These are phyloP conservation scores for Magnusiomyces fungicola DNA, from an alignment of 1,139 yeast genomes.

Conservation along the genomic window DNA sequence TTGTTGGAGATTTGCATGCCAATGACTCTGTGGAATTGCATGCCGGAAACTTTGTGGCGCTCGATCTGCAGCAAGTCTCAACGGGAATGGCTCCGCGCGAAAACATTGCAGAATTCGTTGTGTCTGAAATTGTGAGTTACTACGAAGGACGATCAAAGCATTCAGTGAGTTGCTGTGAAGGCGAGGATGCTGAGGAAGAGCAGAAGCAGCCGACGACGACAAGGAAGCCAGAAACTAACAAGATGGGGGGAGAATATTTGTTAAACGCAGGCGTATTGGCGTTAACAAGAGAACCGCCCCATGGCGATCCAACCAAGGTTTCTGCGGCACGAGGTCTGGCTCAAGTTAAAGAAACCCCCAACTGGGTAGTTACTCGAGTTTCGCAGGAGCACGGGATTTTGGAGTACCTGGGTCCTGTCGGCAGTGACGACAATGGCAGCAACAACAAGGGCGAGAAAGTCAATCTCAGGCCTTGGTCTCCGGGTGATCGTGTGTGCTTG, in stretches of 20 bases:
- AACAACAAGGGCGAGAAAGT: conserved; percentile 51
- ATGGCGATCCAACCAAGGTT: background rate
- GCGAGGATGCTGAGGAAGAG: background rate
- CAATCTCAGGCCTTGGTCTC: conserved; percentile 37
- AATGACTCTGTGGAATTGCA: conserved; percentile 56
- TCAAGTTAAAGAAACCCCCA: conserved; percentile 35
- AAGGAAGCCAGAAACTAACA: conserved; percentile 41
- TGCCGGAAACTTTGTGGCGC: conserved; percentile 70
- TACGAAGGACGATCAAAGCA: conserved; percentile 29
- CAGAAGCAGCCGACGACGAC: no score
- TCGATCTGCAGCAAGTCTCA: conserved; percentile 68
- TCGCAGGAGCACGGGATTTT: conserved; percentile 54
- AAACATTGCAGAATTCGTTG: conserved; percentile 48
- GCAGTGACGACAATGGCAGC: conserved; percentile 25
- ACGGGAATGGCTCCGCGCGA: conserved; percentile 48
- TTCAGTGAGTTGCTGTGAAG: conserved; percentile 40
- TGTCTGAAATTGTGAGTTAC: conserved; percentile 57
- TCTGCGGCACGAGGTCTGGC: conserved; percentile 45
- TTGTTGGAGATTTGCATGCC: conserved; percentile 10
- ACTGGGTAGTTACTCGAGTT: conserved; percentile 46
- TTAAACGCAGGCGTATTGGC: conserved; percentile 71
- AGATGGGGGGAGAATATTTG: conserved; percentile 40
- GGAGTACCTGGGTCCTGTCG: conserved; percentile 21
- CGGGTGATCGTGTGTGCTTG: conserved; percentile 49
- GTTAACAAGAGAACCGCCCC: conserved; percentile 49